A percentile compares a stretch with the other conserved stretches of the same genome.
These are phyloP conservation scores for Diacronema lutheri DNA, from an alignment of 78 protist genomes.

Conservation along the genomic window DNA sequence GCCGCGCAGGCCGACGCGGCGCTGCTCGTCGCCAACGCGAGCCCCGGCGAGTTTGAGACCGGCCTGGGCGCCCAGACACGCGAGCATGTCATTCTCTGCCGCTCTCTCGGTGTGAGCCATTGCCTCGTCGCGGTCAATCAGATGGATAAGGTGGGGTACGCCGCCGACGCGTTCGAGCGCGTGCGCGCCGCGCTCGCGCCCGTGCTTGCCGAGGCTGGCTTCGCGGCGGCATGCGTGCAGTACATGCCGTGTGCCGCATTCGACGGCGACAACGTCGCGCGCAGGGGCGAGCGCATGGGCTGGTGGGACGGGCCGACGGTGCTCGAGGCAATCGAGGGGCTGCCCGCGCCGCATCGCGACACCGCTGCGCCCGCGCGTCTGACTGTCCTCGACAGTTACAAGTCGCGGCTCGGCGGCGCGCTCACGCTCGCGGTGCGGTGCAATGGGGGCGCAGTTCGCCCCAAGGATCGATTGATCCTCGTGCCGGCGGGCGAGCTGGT, in stretches of 20 bases:
- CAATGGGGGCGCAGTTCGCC: background rate
- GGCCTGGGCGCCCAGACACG: slow-evolving; percentile 39
- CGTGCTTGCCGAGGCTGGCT: background rate
- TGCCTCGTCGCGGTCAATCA: slow-evolving; percentile 26
- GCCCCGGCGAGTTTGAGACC: slow-evolving; percentile 36
- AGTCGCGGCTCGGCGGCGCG: background rate
- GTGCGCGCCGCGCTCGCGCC: background rate
- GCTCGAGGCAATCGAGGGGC: slow-evolving; percentile 3
- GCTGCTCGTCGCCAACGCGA: slow-evolving; percentile 38
- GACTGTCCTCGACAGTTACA: background rate
- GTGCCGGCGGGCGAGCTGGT: background rate
- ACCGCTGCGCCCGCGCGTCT: background rate
- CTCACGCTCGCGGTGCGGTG: background rate
- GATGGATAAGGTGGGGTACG: slow-evolving; percentile 23
- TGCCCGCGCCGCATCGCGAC: background rate
- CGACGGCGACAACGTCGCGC: slow-evolving; percentile 9
- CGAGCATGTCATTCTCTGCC: slow-evolving; percentile 26
- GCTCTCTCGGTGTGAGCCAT: slow-evolving; percentile 21
- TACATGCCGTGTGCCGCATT: slow-evolving; percentile 32
- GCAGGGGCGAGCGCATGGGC: background rate
- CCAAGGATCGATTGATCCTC: background rate
- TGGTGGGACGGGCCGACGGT: slow-evolving; percentile 29
- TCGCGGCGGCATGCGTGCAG: background rate
- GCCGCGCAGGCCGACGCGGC: slow-evolving; percentile 47
- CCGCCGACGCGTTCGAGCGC: background rate